Base-by-base conservation (phyloP, 1,139 yeast species). In the Nakaseomyces sp. region DNA sequence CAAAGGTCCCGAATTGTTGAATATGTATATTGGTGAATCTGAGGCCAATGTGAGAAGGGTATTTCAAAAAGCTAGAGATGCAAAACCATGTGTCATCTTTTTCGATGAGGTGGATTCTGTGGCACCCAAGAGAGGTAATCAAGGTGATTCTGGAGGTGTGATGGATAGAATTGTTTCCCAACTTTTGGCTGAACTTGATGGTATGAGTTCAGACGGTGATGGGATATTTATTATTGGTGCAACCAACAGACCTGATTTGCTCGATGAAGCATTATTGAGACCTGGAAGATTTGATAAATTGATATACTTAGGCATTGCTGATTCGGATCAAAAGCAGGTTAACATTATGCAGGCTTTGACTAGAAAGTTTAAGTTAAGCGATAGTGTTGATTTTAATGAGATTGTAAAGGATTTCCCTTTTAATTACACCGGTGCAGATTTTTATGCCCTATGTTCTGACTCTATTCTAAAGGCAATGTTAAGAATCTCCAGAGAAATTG, bases 221-320 rank as follows among this genome's bases (percentile, higher is more conserved):
- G 97, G 96, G 7, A 95, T 91, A 0, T 91, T 91, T 63, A 96
- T 89, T 10, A 95, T 91, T 40, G 97, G 97, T 12, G 98, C 98
- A 6, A 91, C 97, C 0, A 91, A 91, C 57, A 73, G 97, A 56
- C 98, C 98, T 0, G 97, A 91, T 68, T 69, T 91, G 49, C 70
- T 91, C 41, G 98, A 91, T 60, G 96, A 89, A 60, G 97, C 97
- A 0, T 70, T 91, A 43, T 68, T 91, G 47, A 76, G 98, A 60
- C 98, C 98, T 0, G 98, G 98, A 2, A 72, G 98, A 61, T 91
- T 91, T 61, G 98, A 91, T 63, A 91, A 88, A 63, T 79, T 91
- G 91, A 70, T 91, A 45, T 91, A 91, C 57, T 70, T 91, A 50
- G 98, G 98, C 18, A 87, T 91, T 35, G 77, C 95, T 1, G 96